Evolutionary conservation across 768 basidiomycete species (phyloP).

Genomic region (Cystofilobasidium bisporidii): DNA sequence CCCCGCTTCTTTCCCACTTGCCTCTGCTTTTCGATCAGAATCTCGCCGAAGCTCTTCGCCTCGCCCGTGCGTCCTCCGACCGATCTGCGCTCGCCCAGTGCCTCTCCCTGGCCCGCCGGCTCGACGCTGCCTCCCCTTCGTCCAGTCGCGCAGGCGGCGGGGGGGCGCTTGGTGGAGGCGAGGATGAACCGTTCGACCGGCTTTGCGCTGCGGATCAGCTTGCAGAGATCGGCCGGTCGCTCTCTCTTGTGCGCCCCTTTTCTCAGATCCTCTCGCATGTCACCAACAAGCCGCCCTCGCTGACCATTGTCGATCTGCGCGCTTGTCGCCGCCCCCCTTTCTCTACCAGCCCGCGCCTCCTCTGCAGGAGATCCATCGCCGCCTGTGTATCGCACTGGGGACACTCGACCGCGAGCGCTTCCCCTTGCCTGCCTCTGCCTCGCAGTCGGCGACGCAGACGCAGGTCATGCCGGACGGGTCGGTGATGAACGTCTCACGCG

Average conservation of each 20-base stretch:
- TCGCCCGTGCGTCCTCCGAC: constrained; percentile 65
- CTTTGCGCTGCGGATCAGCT: constrained; percentile 42
- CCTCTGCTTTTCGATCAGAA: too few species aligned
- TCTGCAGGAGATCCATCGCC: not conserved
- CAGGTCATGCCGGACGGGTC: not conserved
- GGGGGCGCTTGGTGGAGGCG: constrained; percentile 48
- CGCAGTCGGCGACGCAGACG: not conserved
- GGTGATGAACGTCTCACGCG: not conserved
- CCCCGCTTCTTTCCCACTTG: too few species aligned
- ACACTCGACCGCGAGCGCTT: constrained; percentile 12
- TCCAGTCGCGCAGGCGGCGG: constrained; percentile 31
- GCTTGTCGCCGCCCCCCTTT: too few species aligned
- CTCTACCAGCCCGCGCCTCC: too few species aligned
- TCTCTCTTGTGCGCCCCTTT: constrained; percentile 49
- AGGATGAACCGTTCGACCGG: constrained; percentile 65
- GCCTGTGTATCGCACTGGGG: not conserved
- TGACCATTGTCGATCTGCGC: too few species aligned
- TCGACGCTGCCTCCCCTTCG: constrained; percentile 21
- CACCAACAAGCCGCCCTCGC: too few species aligned
- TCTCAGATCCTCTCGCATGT: too few species aligned
- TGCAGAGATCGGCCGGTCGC: constrained; percentile 47
- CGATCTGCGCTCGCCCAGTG: constrained; percentile 66
- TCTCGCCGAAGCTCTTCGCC: constrained; percentile 63
- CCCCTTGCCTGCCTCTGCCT: not conserved
- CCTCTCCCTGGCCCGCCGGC: not conserved